Evolutionary conservation across 495 filamentous ascomycete species (phyloP), one percentile per base, ranked within the genome.

Genomic region (Neurospora terricola): DNA sequence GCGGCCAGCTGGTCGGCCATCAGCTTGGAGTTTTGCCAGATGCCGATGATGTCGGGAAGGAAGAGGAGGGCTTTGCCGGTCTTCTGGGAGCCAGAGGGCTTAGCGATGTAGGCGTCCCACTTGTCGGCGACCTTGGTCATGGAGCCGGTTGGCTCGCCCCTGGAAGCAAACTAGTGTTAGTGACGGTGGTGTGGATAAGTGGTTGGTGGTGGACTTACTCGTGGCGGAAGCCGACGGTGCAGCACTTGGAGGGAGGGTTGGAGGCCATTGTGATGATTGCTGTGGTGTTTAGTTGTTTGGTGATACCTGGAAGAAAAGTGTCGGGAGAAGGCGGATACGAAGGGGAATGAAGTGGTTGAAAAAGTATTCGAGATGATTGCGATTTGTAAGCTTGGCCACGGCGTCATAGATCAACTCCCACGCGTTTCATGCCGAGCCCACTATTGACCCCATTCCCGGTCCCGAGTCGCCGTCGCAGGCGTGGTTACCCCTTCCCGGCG

Each of bases 1-100:
- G 88, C 90, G 72, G 94, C 94, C 74, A 87, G 93, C 79, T 93
- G 91, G 83, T 96, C 93, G 73, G 93, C 93, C 72, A 94, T 83
- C 69, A 97, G 88, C 84, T 94, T 85, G 78, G 88, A 84, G 83
- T 96, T 96, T 80, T 88, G 83, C 85, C 89, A 93, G 80, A 93
- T 88, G 73, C 91, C 87, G 77, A 92, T 86, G 77, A 92, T 86
- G 75, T 94, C 91, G 42, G 89, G 87, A 54, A 93, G 76, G 80
- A 83, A 83, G 71, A 89, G 81, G 68, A 90, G 87, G 3, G 54
- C 54, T 18, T 66, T 66, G 66, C 82, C 88, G 62, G 83, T 82
- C 72, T 86, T 82, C 80, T 85, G 82, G 16, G 78, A 77, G 14
- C 81, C 79, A 3, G 82, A 77, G 6, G 87, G 85, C 3, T 78